These are phyloP conservation scores for Brassica cretica DNA, from an alignment of 345 rosid species.

Conservation along the genomic window DNA sequence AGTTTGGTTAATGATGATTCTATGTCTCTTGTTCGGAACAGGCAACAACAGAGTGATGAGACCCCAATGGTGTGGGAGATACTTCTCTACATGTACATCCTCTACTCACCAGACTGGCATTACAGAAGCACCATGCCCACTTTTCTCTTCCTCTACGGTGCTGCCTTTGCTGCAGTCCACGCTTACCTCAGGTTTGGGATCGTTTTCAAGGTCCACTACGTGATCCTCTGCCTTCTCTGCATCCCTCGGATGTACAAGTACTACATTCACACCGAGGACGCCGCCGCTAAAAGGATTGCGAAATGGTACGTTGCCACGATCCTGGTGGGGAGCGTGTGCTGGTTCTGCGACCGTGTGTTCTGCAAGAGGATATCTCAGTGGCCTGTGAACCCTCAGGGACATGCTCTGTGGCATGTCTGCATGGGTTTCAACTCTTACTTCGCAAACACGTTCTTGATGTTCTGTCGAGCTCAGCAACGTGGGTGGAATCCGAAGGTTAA, in stretches of 20 bases:
- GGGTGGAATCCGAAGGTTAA: slow-evolving; percentile 76
- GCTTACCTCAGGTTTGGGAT: slow-evolving; percentile 65
- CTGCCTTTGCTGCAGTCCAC: slow-evolving; percentile 70
- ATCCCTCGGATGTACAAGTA: slow-evolving; percentile 93
- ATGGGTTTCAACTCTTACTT: slow-evolving; percentile 90
- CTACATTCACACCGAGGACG: slow-evolving; percentile 79
- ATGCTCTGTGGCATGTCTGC: slow-evolving; percentile 85
- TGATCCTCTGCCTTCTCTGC: slow-evolving; percentile 77
- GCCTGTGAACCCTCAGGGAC: slow-evolving; percentile 87
- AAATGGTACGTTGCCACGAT: slow-evolving; percentile 70
- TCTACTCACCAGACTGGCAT: slow-evolving; percentile 99
- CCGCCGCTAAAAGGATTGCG: slow-evolving; percentile 66
- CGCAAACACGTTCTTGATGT: slow-evolving; percentile 96
- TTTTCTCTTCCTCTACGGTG: slow-evolving; percentile 87
- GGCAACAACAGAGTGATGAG: slow-evolving; percentile 98
- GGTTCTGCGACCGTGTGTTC: slow-evolving; percentile 68
- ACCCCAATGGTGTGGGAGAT: slow-evolving; percentile 99
- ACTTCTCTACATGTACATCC: slow-evolving; percentile 91
- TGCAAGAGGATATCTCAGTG: slow-evolving; percentile 60
- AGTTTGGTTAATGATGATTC: not conserved
- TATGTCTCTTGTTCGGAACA: slow-evolving; percentile 24
- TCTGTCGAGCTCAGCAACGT: slow-evolving; percentile 85
- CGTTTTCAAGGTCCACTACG: slow-evolving; percentile 86
- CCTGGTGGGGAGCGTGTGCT: slow-evolving; percentile 58
- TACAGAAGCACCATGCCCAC: slow-evolving; percentile 95